Evolutionary conservation across 176 grass and related monocot genomes (phyloP).

Genomic region (Sorghum bicolor): Sorghum_bicolor_NCBIv3 NC_012874.2:6943501-6944000

Average conservation of each 20-base stretch:
- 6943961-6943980: too few relatives aligned
- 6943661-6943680: slow-evolving; percentile 44
- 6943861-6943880: slow-evolving; percentile 46
- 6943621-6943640: slow-evolving; percentile 41
- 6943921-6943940: too few relatives aligned
- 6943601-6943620: slow-evolving; percentile 64
- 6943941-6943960: too few relatives aligned
- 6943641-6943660: neutral
- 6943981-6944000: slow-evolving; percentile 27
- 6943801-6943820: slow-evolving; percentile 20
- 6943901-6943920: too few relatives aligned
- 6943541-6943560: too few relatives aligned
- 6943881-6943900: too few relatives aligned
- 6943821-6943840: slow-evolving; percentile 30
- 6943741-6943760: slow-evolving; percentile 36
- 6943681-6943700: slow-evolving; percentile 40
- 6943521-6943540: too few relatives aligned
- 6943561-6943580: too few relatives aligned
- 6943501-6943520: too few relatives aligned
- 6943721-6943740: slow-evolving; percentile 32
- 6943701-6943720: slow-evolving; percentile 12
- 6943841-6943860: slow-evolving; percentile 45
- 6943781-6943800: slow-evolving; percentile 12
- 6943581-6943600: slow-evolving; percentile 61
- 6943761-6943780: neutral